Percentiles rank a stretch among this genome's conserved stretches.
These are phyloP conservation scores for Fraxinus dipetala DNA, from an alignment of 305 asterid genomes.

Conservation along the genomic window DNA sequence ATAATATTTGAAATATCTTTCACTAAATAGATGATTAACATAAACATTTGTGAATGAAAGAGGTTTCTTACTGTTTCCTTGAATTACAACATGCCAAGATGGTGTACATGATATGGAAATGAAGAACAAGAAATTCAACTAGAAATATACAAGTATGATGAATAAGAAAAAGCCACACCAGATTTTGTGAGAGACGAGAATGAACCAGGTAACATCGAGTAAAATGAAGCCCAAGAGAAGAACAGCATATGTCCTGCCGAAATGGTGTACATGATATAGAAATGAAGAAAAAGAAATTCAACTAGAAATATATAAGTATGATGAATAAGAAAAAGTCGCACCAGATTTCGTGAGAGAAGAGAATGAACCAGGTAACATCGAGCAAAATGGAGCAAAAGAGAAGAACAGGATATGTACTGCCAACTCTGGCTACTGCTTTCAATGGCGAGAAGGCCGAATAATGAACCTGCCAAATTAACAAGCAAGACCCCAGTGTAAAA, in stretches of 20 bases:
- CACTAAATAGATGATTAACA: not conserved
- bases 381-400: constrained; percentile 68
- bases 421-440: constrained; percentile 94
- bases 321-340: not conserved
- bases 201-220: constrained; percentile 73
- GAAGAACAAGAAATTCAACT: not conserved
- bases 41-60: not conserved
- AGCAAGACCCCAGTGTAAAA: constrained; percentile 72
- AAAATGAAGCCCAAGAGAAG: constrained; percentile 69
- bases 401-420: constrained; percentile 79
- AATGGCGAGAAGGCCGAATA: constrained; percentile 85
- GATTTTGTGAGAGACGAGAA: constrained; percentile 60
- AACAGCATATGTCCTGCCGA: not conserved
- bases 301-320: not conserved
- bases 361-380: constrained; percentile 69
- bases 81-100: not conserved
- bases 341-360: constrained; percentile 68
- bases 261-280: not conserved
- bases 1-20: not conserved
- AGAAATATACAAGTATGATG: not conserved
- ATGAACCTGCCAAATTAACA: constrained; percentile 60
- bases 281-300: not conserved
- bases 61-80: not conserved
- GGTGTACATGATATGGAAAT: not conserved
- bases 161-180: constrained; percentile 30